Base-by-base conservation (phyloP, 805 yeast species). In the Metschnikowia matae region DNA sequence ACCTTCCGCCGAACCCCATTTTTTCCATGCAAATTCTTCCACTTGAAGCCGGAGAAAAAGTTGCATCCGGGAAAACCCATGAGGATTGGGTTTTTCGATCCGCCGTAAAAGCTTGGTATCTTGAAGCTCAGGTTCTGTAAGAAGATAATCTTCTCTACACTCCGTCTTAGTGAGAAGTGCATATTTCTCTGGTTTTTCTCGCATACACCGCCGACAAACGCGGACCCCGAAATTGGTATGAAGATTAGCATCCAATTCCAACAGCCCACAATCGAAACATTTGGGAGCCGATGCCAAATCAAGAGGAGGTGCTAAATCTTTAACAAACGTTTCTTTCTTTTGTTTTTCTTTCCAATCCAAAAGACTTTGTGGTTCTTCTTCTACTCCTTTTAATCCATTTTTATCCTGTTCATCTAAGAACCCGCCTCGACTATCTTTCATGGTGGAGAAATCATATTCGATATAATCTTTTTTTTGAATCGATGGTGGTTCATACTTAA, bases 161-260 rank as follows among this genome's bases (percentile, higher is more conserved):
- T 94, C 99, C 0, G 99, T 94, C 68, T 94, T 94, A 6, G 99
- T 94, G 46, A 94, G 69, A 18, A 94, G 67, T 0, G 98, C 81
- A 65, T 92, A 94, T 62, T 94, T 94, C 37, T 94, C 96, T 0
- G 97, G 96, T 20, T 70, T 68, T 51, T 77, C 75, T 58, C 81
- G 81, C 33, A 81, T 82, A 66, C 99, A 94, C 46, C 78, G 73
- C 46, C 85, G 80, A 66, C 99, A 94, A 7, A 91, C 97, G 13
- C 88, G 74, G 1, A 69, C 68, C 29, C 85, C 71, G 70, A 91
- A 94, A n/a, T 82, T 81, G 10, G 84, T 78, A 60, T 71, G 80
- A 38, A 89, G 62, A 47, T 87, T 79, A 44, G 82, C 83, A 62
- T 94, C 96, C 48, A 94, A 73, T 56, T 92, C 98, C 2, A 86